These are phyloP conservation scores for Priceomyces carsonii DNA, from an alignment of 805 yeast genomes.

Conservation along the genomic window DNA sequence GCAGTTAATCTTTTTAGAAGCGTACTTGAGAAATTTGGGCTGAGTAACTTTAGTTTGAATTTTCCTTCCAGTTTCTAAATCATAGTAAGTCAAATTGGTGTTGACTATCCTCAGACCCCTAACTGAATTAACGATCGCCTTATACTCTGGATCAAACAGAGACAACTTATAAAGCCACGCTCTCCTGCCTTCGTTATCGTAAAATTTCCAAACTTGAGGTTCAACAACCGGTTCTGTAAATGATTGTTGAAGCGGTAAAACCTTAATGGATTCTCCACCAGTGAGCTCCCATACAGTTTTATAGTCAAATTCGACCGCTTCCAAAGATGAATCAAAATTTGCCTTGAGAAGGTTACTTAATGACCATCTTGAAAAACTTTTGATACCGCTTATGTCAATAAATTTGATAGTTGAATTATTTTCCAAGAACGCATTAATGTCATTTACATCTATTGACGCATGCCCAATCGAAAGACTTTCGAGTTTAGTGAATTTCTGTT, in stretches of 20 bases:
- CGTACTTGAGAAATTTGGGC: slow-evolving; percentile 53
- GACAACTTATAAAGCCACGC: slow-evolving; percentile 70
- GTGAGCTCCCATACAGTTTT: slow-evolving; percentile 53
- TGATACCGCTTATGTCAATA: slow-evolving; percentile 68
- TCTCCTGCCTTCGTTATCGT: slow-evolving; percentile 70
- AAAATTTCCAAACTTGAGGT: slow-evolving; percentile 49
- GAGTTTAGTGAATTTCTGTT: slow-evolving; percentile 38
- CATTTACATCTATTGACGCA: slow-evolving; percentile 36
- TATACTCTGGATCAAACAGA: slow-evolving; percentile 31
- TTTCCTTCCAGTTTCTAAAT: slow-evolving; percentile 63
- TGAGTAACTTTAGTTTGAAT: slow-evolving; percentile 46
- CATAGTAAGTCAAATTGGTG: slow-evolving; percentile 54
- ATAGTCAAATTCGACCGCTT: slow-evolving; percentile 67
- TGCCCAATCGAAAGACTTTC: slow-evolving; percentile 46
- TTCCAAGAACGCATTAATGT: slow-evolving; percentile 34
- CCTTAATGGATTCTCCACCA: slow-evolving; percentile 32
- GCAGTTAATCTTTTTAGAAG: slow-evolving; percentile 54
- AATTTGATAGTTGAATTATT: slow-evolving; percentile 44
- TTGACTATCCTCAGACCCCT: slow-evolving; percentile 12
- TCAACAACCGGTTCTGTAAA: slow-evolving; percentile 24
- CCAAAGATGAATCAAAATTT: slow-evolving; percentile 34
- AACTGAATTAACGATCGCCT: slow-evolving; percentile 22
- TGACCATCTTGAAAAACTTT: slow-evolving; percentile 60
- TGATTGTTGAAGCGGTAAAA: slow-evolving; percentile 30
- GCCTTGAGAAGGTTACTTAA: slow-evolving; percentile 28